Conservation (phyloP, 176 grass and related monocot species). For the Metroxylon sagu region DNA sequence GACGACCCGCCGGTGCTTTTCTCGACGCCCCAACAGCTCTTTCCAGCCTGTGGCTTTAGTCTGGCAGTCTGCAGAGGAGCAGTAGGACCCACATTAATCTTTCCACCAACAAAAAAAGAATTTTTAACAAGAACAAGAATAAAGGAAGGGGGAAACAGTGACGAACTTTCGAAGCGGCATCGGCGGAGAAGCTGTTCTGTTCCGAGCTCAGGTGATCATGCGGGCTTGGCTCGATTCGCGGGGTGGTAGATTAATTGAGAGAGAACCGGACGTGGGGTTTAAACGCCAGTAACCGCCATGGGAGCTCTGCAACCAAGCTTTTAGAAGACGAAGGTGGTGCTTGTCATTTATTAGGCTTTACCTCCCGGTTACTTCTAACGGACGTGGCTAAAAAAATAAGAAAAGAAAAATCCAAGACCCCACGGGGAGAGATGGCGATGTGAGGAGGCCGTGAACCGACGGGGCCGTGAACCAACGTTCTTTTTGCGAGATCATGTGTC, state of each 20-base stretch:
- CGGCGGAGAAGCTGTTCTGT: neutral
- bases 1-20: neutral
- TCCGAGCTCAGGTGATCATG: no score
- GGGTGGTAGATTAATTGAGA: no score
- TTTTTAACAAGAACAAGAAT: neutral
- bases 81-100: neutral
- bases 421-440: no score
- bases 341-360: neutral
- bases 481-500: neutral
- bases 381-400: no score
- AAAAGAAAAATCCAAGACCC: no score
- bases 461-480: neutral
- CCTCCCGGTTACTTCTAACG: neutral
- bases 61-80: neutral
- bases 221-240: no score
- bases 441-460: no score
- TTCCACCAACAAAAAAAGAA: no score
- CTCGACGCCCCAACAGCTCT: conserved; percentile 2
- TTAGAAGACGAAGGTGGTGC: no score
- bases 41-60: conserved; percentile 11
- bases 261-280: neutral
- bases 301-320: conserved; percentile 8
- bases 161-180: neutral
- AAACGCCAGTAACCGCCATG: neutral
- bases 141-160: neutral